These are phyloP conservation scores for Tuber indicum DNA, from an alignment of 495 filamentous ascomycete genomes.

Conservation along the genomic window DNA sequence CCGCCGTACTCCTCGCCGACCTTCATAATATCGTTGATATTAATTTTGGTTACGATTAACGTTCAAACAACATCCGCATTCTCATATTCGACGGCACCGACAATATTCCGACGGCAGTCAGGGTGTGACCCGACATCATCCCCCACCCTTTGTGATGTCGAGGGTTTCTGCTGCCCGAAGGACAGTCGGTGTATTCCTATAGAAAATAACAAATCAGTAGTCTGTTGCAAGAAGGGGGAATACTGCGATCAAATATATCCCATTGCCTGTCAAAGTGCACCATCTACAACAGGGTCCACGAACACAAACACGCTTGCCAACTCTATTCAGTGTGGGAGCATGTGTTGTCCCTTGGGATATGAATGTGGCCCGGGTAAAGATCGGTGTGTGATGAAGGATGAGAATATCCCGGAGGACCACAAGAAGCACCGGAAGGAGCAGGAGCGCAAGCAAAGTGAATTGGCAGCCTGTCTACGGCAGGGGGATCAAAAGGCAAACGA, in stretches of 20 bases:
- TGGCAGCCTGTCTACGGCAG: neutral
- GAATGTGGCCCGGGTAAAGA: slow-evolving; percentile 22
- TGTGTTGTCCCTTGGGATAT: slow-evolving; percentile 38
- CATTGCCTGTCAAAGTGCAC: slow-evolving; percentile 17
- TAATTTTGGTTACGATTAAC: neutral
- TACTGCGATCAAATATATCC: slow-evolving; percentile 38
- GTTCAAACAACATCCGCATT: neutral
- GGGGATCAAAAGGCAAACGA: neutral
- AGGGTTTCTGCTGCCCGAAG: slow-evolving; percentile 34
- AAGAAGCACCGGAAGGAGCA: slow-evolving; percentile 11
- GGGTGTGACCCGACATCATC: slow-evolving; percentile 5
- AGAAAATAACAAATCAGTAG: slow-evolving; percentile 29
- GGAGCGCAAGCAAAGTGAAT: slow-evolving; percentile 4
- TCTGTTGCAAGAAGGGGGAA: slow-evolving; percentile 36
- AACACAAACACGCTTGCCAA: neutral
- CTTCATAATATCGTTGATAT: neutral
- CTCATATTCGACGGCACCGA: slow-evolving; percentile 3
- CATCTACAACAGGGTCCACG: neutral
- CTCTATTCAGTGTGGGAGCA: slow-evolving; percentile 17
- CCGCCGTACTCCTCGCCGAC: slow-evolving; percentile 3
- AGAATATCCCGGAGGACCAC: slow-evolving; percentile 32
- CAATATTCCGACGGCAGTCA: slow-evolving; percentile 25
- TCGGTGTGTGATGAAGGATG: slow-evolving; percentile 30
- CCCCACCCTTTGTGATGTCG: slow-evolving; percentile 14
- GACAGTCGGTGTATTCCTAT: slow-evolving; percentile 36